Evolutionary conservation across 352 stramenopile species (phyloP).

Genomic region (Pythium brachiatum): DNA sequence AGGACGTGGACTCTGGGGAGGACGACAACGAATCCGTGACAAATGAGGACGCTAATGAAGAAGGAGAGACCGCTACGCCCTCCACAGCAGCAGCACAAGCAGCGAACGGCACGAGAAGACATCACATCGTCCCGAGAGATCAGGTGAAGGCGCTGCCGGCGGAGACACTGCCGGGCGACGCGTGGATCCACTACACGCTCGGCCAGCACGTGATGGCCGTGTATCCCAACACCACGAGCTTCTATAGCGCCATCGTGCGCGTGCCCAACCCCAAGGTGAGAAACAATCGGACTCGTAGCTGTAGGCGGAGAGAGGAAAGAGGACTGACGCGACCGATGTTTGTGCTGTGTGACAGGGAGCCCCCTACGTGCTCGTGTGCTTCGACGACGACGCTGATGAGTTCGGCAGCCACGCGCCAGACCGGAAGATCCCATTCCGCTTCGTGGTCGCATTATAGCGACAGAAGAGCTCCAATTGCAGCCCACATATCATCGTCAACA

Average conservation of each 20-base stretch:
- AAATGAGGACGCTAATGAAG: background rate
- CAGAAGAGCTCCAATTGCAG: too few relatives aligned
- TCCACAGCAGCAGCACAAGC: background rate
- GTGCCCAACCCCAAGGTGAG: slow-evolving; percentile 85
- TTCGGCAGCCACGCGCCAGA: slow-evolving; percentile 86
- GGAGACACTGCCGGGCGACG: slow-evolving; percentile 45
- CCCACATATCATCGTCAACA: too few relatives aligned
- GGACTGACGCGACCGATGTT: background rate
- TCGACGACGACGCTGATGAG: slow-evolving; percentile 96
- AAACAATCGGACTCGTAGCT: slow-evolving; percentile 6
- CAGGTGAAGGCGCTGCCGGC: slow-evolving; percentile 90
- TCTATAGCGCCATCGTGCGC: slow-evolving; percentile 93
- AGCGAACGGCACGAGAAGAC: slow-evolving; percentile 29
- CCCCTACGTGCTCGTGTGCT: slow-evolving; percentile 95
- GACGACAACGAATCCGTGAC: slow-evolving; percentile 54
- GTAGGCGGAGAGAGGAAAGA: background rate
- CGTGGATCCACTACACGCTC: slow-evolving; percentile 86
- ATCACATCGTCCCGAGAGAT: slow-evolving; percentile 71
- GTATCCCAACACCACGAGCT: slow-evolving; percentile 97
- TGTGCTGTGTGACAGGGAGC: slow-evolving; percentile 36
- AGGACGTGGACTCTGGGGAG: slow-evolving; percentile 91
- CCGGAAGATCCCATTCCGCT: slow-evolving; percentile 91
- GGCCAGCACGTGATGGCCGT: slow-evolving; percentile 95
- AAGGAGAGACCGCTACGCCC: background rate
- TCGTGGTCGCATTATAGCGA: slow-evolving; percentile 81